phyloP scores from a whole-genome alignment of 352 stramenopile species.

The Globisporangium solare region DNA sequence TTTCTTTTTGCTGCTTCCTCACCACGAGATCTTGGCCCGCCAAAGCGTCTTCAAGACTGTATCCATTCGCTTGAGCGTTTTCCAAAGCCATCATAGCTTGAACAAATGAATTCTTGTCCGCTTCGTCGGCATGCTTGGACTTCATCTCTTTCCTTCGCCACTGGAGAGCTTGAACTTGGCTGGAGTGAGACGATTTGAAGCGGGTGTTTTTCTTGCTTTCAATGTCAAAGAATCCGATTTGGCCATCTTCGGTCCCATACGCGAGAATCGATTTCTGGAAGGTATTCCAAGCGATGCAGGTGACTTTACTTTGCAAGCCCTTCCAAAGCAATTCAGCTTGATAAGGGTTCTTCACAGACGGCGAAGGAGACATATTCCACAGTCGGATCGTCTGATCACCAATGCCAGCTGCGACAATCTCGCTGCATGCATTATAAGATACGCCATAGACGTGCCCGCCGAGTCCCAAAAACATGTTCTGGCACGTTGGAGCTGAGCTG shows the following conservation, averaged over 20 bases:
- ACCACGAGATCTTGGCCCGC: conserved; percentile 18
- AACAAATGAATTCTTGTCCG: conserved; percentile 24
- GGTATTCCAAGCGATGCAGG: conserved; percentile 60
- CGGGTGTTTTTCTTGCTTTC: conserved; percentile 48
- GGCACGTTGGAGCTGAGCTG: conserved; percentile 21
- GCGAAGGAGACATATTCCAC: conserved; percentile 30
- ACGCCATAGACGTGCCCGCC: conserved; percentile 65
- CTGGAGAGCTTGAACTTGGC: conserved; percentile 35
- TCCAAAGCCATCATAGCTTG: conserved; percentile 50
- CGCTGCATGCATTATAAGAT: conserved; percentile 22
- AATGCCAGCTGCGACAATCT: conserved; percentile 42
- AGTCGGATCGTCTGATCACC: conserved; percentile 77
- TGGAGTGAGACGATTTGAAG: conserved; percentile 36
- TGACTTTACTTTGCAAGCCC: conserved; percentile 73
- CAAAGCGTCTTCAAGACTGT: conserved; percentile 48
- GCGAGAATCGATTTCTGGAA: conserved; percentile 42
- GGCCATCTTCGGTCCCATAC: conserved; percentile 71
- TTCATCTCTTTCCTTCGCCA: conserved; percentile 27
- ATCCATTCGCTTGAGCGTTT: conserved; percentile 36
- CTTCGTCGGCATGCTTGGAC: neutral
- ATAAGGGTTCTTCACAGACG: conserved; percentile 17
- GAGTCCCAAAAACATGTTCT: conserved; percentile 42
- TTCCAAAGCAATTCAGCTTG: conserved; percentile 66
- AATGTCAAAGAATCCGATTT: conserved; percentile 52
- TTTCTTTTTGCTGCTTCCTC: conserved; percentile 11